A percentile compares a stretch with the other conserved stretches of the same genome.
phyloP scores from a whole-genome alignment of 1,284 basidiomycete species.

The Sphagnurus paluster region DNA sequence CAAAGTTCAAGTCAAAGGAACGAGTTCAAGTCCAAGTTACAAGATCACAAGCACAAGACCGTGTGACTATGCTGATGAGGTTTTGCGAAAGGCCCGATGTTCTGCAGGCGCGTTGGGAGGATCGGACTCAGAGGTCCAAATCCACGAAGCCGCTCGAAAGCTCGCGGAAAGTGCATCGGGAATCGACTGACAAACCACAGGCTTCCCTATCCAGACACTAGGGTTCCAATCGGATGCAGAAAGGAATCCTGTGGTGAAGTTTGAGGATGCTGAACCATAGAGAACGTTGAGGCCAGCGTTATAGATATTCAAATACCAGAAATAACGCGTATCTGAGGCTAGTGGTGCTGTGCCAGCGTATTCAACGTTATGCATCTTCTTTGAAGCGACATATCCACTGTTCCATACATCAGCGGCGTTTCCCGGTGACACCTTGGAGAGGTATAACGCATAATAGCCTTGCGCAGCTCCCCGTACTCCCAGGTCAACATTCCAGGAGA shows the following conservation, averaged over 20 bases:
- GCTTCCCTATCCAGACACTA: conserved; percentile 30
- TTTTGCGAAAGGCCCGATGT: conserved; percentile 28
- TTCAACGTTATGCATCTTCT: conserved; percentile 23
- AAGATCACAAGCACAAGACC: too few relatives aligned
- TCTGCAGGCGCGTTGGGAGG: conserved; percentile 24
- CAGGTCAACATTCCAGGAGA: conserved; percentile 27
- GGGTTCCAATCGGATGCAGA: conserved; percentile 22
- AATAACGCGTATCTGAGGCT: conserved; percentile 25
- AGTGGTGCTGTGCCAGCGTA: conserved; percentile 26
- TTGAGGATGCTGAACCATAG: conserved; percentile 23
- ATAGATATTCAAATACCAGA: conserved; percentile 26
- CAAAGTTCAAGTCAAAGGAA: too few relatives aligned
- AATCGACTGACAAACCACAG: conserved; percentile 4
- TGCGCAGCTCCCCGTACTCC: conserved; percentile 18
- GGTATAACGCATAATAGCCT: conserved; percentile 22
- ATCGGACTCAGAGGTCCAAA: conserved; percentile 28
- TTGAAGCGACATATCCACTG: conserved; percentile 22
- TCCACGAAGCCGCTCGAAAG: conserved; percentile 28
- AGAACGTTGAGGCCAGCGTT: conserved; percentile 22
- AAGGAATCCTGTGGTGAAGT: conserved; percentile 28
- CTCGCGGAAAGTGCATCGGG: conserved; percentile 15
- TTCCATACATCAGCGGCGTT: conserved; percentile 26
- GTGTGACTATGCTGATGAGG: too few relatives aligned
- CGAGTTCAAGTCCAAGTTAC: too few relatives aligned
- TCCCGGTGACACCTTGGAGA: conserved; percentile 20